Percentiles rank a stretch among this genome's conserved stretches.
These are phyloP conservation scores for Litsea cubeba DNA, from an alignment of 164 flowering plant genomes.

Conservation along the genomic window DNA sequence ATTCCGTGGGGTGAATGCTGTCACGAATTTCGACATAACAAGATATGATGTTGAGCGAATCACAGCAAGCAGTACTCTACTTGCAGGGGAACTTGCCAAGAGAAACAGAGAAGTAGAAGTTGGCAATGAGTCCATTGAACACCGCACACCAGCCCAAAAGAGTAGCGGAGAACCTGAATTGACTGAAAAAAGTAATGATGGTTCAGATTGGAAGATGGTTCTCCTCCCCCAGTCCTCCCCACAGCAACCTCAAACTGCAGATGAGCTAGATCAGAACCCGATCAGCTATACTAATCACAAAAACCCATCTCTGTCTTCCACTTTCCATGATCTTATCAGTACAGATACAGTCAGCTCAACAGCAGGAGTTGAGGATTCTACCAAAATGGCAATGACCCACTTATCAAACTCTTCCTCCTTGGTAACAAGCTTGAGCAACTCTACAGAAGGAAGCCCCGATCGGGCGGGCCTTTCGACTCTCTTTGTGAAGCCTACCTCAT, in stretches of 20 bases:
- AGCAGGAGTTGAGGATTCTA: conserved; percentile 25
- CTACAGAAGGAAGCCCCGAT: conserved; percentile 71
- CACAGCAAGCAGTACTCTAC: conserved; percentile 52
- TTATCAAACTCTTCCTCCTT: conserved; percentile 54
- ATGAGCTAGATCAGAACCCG: conserved; percentile 31
- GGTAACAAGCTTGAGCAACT: conserved; percentile 60
- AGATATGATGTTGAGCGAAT: conserved; percentile 57
- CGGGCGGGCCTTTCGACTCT: conserved; percentile 28
- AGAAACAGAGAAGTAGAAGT: conserved; percentile 29
- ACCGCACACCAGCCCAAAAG: conserved; percentile 13
- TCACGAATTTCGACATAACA: conserved; percentile 60
- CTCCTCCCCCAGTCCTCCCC: conserved; percentile 23
- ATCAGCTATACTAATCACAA: conserved; percentile 12
- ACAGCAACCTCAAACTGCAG: conserved; percentile 19
- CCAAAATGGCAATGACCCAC: conserved; percentile 24
- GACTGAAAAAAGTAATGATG: conserved; percentile 19
- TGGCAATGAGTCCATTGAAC: conserved; percentile 2
- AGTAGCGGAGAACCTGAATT: conserved; percentile 13
- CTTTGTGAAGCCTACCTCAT: conserved; percentile 35
- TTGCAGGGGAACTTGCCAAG: conserved; percentile 49
- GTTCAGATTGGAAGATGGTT: conserved; percentile 50
- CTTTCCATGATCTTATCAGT: conserved; percentile 46
- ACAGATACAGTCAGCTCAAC: conserved; percentile 23
- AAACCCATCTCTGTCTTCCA: conserved; percentile 27
- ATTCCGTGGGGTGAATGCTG: conserved; percentile 61